Evolutionary conservation across 2,329 filamentous ascomycete genomes (phyloP).

Genomic region (Ascochyta clinopodiicola): DNA sequence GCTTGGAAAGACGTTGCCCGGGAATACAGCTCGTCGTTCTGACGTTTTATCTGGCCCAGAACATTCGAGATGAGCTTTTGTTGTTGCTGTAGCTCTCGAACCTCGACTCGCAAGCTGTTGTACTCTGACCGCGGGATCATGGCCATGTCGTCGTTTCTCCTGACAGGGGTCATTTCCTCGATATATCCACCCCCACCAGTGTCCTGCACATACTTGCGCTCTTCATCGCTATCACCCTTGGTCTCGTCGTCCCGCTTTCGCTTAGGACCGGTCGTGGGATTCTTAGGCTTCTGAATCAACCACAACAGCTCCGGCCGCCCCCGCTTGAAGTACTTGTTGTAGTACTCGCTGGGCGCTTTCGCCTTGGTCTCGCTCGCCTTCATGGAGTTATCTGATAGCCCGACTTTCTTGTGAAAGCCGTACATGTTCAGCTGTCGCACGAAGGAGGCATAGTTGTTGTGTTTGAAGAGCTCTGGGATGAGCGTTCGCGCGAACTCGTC

Average conservation of each 20-base stretch:
- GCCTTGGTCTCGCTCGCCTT: constrained; percentile 95
- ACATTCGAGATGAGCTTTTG: constrained; percentile 85
- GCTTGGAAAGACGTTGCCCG: constrained; percentile 89
- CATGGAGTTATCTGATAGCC: constrained; percentile 96
- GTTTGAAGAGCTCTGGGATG: constrained; percentile 78
- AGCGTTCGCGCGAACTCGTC: constrained; percentile 81
- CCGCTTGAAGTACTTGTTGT: constrained; percentile 93
- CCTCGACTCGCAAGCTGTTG: constrained; percentile 76
- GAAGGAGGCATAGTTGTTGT: constrained; percentile 81
- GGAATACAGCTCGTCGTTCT: constrained; percentile 86
- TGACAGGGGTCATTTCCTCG: constrained; percentile 50
- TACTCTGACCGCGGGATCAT: constrained; percentile 75
- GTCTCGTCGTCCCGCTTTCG: constrained; percentile 62
- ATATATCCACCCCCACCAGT: constrained; percentile 49
- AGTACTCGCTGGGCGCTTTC: constrained; percentile 98
- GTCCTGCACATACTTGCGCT: constrained; percentile 55
- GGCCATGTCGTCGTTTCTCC: constrained; percentile 53
- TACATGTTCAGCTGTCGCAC: constrained; percentile 72
- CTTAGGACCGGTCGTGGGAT: constrained; percentile 60
- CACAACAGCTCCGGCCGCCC: constrained; percentile 91
- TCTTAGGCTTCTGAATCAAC: constrained; percentile 96
- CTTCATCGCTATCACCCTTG: constrained; percentile 76
- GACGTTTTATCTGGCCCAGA: constrained; percentile 78
- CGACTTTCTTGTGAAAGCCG: constrained; percentile 62
- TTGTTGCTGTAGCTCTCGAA: constrained; percentile 82